phyloP scores from a whole-genome alignment of 2,329 filamentous ascomycete species.

The Rhytidhysteron rufulum region DNA sequence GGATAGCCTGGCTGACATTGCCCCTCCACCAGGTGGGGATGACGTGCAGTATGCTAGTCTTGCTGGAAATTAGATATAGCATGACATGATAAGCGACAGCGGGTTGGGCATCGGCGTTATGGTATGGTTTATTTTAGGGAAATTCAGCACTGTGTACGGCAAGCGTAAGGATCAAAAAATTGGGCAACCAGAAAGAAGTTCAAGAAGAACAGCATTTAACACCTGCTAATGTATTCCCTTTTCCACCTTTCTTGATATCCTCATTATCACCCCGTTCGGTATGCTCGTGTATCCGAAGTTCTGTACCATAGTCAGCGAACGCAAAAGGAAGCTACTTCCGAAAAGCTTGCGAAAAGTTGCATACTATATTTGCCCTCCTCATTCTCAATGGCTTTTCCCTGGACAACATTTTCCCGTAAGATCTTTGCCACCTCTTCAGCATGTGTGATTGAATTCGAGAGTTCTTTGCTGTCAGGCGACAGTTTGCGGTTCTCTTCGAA shows the following conservation, averaged over 20 bases:
- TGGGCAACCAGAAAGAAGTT: slow-evolving; percentile 24
- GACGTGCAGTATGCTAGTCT: slow-evolving; percentile 83
- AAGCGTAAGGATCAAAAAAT: slow-evolving; percentile 22
- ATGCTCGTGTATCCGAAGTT: slow-evolving; percentile 81
- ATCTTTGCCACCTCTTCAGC: slow-evolving; percentile 80
- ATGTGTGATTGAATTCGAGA: slow-evolving; percentile 65
- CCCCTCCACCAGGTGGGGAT: slow-evolving; percentile 73
- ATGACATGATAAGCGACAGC: not conserved
- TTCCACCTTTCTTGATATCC: slow-evolving; percentile 65
- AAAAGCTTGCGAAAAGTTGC: no score
- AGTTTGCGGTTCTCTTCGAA: slow-evolving; percentile 68
- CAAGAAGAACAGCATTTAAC: slow-evolving; percentile 36
- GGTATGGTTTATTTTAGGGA: slow-evolving; percentile 16
- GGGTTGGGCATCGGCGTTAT: slow-evolving; percentile 9
- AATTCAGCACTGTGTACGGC: slow-evolving; percentile 19
- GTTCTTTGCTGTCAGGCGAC: slow-evolving; percentile 55
- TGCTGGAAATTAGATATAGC: slow-evolving; percentile 61
- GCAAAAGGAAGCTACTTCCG: no score
- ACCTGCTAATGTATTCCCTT: slow-evolving; percentile 37
- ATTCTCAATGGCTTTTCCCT: slow-evolving; percentile 59
- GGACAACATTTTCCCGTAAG: slow-evolving; percentile 79
- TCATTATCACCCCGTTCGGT: slow-evolving; percentile 94
- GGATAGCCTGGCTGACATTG: slow-evolving; percentile 51
- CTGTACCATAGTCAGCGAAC: slow-evolving; percentile 47
- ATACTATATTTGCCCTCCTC: slow-evolving; percentile 57